phyloP scores from a whole-genome alignment of 306 rosid species.

The Lagenaria siceraria region DNA sequence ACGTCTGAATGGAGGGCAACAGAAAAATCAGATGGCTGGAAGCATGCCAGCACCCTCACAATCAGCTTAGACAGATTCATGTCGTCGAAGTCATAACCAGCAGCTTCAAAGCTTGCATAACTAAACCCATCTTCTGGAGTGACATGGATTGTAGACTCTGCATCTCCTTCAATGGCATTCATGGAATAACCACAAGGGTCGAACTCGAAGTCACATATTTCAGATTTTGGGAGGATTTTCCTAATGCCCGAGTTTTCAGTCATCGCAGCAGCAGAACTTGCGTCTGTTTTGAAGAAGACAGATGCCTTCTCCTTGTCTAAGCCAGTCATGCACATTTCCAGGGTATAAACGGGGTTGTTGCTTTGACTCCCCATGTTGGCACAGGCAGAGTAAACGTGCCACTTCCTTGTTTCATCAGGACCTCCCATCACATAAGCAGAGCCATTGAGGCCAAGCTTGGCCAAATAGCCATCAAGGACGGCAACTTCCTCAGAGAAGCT shows the following conservation, averaged over 20 bases:
- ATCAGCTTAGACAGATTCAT: conserved; percentile 33
- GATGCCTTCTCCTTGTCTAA: conserved; percentile 59
- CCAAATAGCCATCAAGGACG: conserved; percentile 58
- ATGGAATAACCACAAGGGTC: conserved; percentile 96
- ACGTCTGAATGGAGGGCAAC: conserved; percentile 49
- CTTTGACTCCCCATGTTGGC: conserved; percentile 23
- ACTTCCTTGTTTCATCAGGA: conserved; percentile 39
- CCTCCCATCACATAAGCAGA: conserved; percentile 59
- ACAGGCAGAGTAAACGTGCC: conserved; percentile 82
- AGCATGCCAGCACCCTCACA: conserved; percentile 66
- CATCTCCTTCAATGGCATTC: conserved; percentile 75
- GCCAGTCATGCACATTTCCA: conserved; percentile 95
- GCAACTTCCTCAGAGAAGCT: conserved; percentile 67
- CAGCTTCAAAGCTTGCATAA: conserved; percentile 86
- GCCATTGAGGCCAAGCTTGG: conserved; percentile 56
- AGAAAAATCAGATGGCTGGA: conserved; percentile 70
- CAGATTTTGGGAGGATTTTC: conserved; percentile 64
- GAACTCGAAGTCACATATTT: conserved; percentile 80
- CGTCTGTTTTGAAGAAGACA: conserved; percentile 44
- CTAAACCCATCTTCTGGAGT: conserved; percentile 98
- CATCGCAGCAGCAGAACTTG: conserved; percentile 49
- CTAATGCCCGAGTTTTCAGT: conserved; percentile 64
- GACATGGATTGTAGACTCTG: conserved; percentile 79
- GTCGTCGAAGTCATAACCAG: conserved; percentile 48
- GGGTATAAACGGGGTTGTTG: conserved; percentile 36